These are phyloP conservation scores for Tuber calosporum DNA, from an alignment of 495 filamentous ascomycete species.

Conservation along the genomic window DNA sequence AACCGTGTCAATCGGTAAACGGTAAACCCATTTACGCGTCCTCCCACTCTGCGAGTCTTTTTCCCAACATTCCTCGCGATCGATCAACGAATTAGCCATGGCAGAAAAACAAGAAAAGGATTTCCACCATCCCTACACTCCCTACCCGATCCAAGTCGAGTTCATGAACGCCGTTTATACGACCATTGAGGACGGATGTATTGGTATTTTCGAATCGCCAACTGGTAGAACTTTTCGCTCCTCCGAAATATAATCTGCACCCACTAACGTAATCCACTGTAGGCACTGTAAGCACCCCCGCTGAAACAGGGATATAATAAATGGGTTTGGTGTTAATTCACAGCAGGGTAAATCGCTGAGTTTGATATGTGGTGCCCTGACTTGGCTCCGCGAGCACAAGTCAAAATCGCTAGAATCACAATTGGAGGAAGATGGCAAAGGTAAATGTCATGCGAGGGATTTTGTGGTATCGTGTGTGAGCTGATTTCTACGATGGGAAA, in stretches of 20 bases:
- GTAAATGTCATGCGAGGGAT: conserved; percentile 20
- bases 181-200: conserved; percentile 67
- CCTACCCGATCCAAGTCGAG: conserved; percentile 80
- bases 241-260: not conserved
- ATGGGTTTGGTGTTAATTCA: conserved; percentile 10
- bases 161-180: conserved; percentile 86
- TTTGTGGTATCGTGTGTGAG: conserved; percentile 9
- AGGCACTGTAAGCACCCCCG: conserved; percentile 42
- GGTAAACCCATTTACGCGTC: not conserved
- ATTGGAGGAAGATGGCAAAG: conserved; percentile 37
- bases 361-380: conserved; percentile 84
- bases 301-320: conserved; percentile 1
- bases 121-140: conserved; percentile 88
- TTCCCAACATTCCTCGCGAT: not conserved
- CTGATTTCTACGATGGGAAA: conserved; percentile 13
- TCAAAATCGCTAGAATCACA: conserved; percentile 55
- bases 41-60: not conserved
- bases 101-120: conserved; percentile 42
- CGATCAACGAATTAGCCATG: conserved; percentile 17
- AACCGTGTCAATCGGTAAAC: not conserved
- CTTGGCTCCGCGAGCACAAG: conserved; percentile 87
- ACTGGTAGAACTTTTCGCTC: conserved; percentile 55
- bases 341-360: conserved; percentile 89
- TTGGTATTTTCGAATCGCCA: conserved; percentile 90
- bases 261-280: conserved; percentile 18